These are phyloP conservation scores for Helianthus annuus DNA, from an alignment of 129 eudicot species.

Conservation along the genomic window DNA sequence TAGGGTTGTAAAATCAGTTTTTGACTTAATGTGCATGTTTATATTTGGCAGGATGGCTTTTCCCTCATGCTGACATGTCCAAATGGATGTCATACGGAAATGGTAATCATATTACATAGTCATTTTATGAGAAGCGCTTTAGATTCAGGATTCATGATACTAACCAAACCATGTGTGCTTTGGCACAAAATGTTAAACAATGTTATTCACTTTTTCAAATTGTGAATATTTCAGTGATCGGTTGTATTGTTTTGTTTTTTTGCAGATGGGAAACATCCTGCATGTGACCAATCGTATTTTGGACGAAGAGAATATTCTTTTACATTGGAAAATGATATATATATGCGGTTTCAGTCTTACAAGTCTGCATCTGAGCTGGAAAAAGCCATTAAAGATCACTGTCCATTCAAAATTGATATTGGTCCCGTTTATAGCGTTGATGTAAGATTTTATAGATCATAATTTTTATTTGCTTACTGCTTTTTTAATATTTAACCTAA, in stretches of 20 bases:
- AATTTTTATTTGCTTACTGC: not conserved
- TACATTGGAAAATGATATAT: constrained; percentile 80
- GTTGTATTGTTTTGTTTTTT: constrained; percentile 13
- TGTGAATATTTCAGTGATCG: not conserved
- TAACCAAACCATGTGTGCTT: not conserved
- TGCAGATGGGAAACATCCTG: constrained; percentile 95
- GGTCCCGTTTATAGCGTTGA: constrained; percentile 90
- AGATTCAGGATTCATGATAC: constrained; percentile 5
- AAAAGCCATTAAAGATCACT: constrained; percentile 72
- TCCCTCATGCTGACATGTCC: constrained; percentile 82
- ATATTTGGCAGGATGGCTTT: constrained; percentile 70
- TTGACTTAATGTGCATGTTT: constrained; percentile 13
- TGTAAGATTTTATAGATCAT: constrained; percentile 40
- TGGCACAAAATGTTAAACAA: too few relatives aligned
- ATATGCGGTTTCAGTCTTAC: constrained; percentile 81
- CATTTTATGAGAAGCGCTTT: not conserved
- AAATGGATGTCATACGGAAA: constrained; percentile 97
- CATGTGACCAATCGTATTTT: constrained; percentile 76
- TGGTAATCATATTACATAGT: constrained; percentile 44
- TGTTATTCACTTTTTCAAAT: not conserved
- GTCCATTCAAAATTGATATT: constrained; percentile 88
- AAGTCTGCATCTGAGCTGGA: constrained; percentile 61
- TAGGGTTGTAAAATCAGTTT: not conserved
- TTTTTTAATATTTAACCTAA: not conserved
- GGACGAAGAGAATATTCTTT: constrained; percentile 88